Evolutionary conservation across 2,329 filamentous ascomycete genomes (phyloP), one percentile per base, ranked within the genome.

Genomic region (Massarina eburnea): DNA sequence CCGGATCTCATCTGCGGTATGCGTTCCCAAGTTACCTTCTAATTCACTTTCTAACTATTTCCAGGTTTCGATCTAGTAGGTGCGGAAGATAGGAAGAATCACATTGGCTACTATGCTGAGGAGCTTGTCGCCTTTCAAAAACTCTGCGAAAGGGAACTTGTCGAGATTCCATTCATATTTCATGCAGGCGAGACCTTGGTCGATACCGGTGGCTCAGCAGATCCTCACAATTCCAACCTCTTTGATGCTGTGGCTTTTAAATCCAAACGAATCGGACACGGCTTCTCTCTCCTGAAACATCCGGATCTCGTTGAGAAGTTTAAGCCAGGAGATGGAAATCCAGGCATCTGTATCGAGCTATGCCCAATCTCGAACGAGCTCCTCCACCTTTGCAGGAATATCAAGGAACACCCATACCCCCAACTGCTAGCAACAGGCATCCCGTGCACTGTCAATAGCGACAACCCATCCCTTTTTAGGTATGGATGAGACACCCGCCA

Each of bases 321-420:
- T 78, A 73, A 74, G n/a, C 54, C 55, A 10, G 59, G 44, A 3
- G 39, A 51, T 0, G 21, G 29, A 0, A 74, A 76, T 8, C 32
- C 43, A 0, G 64, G 61, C 1, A 80, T 90, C 26, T 88, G 85
- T 54, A 75, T 91, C n/a, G 87, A 91, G 71, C 72, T 88, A 1
- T 90, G 87, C 55, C 87, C 86, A 0, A 89, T 89, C 39, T 89
- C 85, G 1, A 91, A 90, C 59, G 87, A 91, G 72, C 74, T 90
- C 0, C 71, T 90, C 15, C 85, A 87, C 26, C 75, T 91, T 15
- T 87, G 84, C 40, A 78, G 83, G 8, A 78, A 81, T 36, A 78
- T 84, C 45, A 77, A 79, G 29, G 83, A 85, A 10, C 87, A 90
- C 58, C 71, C 83, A 14, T 81, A 86, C 63, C 88, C 88, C 30